Conservation (phyloP, 75 land plant species). For the Selaginella moellendorffii region DNA sequence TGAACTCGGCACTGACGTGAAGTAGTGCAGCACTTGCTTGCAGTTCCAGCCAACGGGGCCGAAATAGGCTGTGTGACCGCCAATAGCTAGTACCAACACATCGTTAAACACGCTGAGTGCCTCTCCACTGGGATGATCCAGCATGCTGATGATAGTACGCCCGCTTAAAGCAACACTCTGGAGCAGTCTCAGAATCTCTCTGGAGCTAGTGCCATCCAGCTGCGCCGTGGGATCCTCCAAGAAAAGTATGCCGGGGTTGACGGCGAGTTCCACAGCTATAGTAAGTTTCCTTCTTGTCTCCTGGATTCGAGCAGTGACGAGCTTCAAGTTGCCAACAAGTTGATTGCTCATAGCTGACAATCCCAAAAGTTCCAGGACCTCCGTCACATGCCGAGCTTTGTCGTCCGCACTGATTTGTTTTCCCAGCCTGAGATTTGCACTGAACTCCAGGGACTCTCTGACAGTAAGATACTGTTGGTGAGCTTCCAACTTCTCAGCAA, state of each 20-base stretch:
- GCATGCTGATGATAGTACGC: constrained; percentile 6
- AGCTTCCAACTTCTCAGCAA: constrained; percentile 1
- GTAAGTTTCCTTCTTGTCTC: neutral
- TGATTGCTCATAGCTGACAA: constrained; percentile 12
- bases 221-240: constrained; percentile 25
- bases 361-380: constrained; percentile 23
- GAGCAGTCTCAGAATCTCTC: neutral
- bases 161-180: constrained; percentile 1
- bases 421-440: constrained; percentile 22
- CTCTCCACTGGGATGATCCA: neutral
- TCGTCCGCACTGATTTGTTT: neutral
- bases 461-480: neutral
- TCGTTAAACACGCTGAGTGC: neutral
- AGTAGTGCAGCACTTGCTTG: constrained; percentile 18
- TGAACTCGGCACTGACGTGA: constrained; percentile 13
- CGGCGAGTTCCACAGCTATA: constrained; percentile 23
- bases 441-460: constrained; percentile 22
- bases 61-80: constrained; percentile 23
- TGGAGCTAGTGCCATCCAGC: constrained; percentile 11
- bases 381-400: constrained; percentile 15
- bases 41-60: constrained; percentile 25
- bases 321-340: constrained; percentile 16
- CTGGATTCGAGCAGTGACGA: no score
- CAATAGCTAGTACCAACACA: constrained; percentile 17
- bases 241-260: constrained; percentile 24